These are phyloP conservation scores for Aquilaria yunnanensis DNA, from an alignment of 345 rosid species.

Conservation along the genomic window DNA sequence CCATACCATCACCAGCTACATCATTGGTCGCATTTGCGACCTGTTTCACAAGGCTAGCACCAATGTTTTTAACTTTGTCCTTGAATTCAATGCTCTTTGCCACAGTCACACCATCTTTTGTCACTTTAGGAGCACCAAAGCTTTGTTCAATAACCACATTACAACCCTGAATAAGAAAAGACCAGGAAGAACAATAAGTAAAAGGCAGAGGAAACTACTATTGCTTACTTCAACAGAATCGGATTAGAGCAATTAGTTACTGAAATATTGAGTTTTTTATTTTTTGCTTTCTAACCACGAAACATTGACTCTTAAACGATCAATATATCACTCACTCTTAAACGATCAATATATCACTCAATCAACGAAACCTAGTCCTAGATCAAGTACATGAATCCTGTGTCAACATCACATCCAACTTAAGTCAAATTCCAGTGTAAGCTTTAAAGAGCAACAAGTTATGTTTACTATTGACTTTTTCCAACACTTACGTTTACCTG, in stretches of 20 bases:
- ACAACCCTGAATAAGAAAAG: conserved; percentile 52
- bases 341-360: too few species aligned
- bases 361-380: too few species aligned
- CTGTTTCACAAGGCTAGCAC: conserved; percentile 98
- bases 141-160: conserved; percentile 95
- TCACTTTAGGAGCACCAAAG: conserved; percentile 94
- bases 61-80: conserved; percentile 80
- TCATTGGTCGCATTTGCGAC: conserved; percentile 99
- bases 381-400: neutral
- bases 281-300: too few species aligned
- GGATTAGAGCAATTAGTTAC: too few species aligned
- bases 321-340: too few species aligned
- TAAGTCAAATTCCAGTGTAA: too few species aligned
- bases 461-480: too few species aligned
- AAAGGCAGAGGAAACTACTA: neutral
- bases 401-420: neutral
- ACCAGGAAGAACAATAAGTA: neutral
- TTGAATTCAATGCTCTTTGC: conserved; percentile 97
- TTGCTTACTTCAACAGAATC: too few species aligned
- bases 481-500: too few species aligned
- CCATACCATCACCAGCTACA: conserved; percentile 89
- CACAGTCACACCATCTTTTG: conserved; percentile 97
- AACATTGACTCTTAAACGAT: too few species aligned
- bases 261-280: too few species aligned
- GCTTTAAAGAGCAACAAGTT: too few species aligned